Percentiles rank a stretch among this genome's conserved stretches.
These are phyloP conservation scores for Fraxinus ornus DNA, from an alignment of 305 asterid genomes.

Conservation along the genomic window DNA sequence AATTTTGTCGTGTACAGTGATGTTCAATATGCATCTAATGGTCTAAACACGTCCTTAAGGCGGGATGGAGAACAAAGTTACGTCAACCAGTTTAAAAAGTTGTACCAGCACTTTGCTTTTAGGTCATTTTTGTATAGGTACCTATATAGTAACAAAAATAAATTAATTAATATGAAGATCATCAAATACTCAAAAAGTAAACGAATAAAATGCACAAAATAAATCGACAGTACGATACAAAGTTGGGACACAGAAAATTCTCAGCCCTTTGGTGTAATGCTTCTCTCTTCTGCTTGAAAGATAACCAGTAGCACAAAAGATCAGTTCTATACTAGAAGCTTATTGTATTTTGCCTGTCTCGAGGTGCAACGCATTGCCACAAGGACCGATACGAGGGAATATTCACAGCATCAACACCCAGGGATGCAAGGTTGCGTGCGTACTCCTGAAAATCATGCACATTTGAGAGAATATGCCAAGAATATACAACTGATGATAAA, in stretches of 20 bases:
- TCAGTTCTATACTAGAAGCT: conserved; percentile 39
- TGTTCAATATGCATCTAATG: neutral
- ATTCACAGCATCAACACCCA: conserved; percentile 64
- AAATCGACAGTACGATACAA: neutral
- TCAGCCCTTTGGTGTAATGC: conserved; percentile 4
- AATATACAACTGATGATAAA: neutral
- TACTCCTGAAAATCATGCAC: conserved; percentile 62
- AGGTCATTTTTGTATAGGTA: neutral
- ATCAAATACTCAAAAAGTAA: neutral
- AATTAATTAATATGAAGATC: neutral
- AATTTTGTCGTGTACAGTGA: neutral
- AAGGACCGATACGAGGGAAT: conserved; percentile 72
- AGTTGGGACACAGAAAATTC: conserved; percentile 28
- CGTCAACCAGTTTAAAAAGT: neutral
- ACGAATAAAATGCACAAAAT: neutral
- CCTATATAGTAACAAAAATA: neutral
- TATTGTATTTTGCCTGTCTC: conserved; percentile 62
- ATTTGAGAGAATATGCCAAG: neutral
- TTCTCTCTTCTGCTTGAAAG: conserved; percentile 15
- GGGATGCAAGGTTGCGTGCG: conserved; percentile 72
- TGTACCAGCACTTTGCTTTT: neutral
- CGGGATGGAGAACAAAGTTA: neutral
- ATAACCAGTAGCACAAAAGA: conserved; percentile 4
- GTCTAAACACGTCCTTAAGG: neutral
- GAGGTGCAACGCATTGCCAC: conserved; percentile 93